Evolutionary conservation across 1,139 yeast genomes (phyloP).

Genomic region (Neolecta irregularis): DNA sequence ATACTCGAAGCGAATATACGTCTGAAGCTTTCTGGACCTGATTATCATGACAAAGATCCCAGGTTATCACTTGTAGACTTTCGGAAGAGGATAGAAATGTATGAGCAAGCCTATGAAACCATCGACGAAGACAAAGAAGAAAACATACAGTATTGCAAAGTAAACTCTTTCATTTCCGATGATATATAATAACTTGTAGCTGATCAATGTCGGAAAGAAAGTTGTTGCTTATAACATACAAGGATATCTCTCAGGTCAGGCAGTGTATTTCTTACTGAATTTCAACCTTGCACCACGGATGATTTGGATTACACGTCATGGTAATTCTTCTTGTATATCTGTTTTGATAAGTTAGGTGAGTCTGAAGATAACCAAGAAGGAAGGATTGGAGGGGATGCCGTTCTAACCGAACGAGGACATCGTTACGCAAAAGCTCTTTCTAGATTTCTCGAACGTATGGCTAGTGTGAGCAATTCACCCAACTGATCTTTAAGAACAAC

Average conservation of each 20-base stretch:
- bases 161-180: too few relatives aligned
- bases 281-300: conserved; percentile 83
- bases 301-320: conserved; percentile 84
- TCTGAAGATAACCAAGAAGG: conserved; percentile 72
- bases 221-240: conserved; percentile 82
- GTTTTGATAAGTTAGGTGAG: conserved; percentile 38
- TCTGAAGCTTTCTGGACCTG: conserved; percentile 84
- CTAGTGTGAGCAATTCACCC: too few relatives aligned
- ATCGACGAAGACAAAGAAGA: conserved; percentile 61
- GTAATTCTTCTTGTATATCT: not conserved
- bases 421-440: conserved; percentile 59
- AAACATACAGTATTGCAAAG: conserved; percentile 71
- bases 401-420: conserved; percentile 60
- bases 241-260: conserved; percentile 86
- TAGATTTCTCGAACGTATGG: conserved; percentile 42
- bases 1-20: conserved; percentile 71
- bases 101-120: conserved; percentile 81
- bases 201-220: conserved; percentile 86
- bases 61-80: conserved; percentile 67
- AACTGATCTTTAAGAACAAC: too few relatives aligned
- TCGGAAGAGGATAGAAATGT: conserved; percentile 62
- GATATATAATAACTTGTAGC: too few relatives aligned
- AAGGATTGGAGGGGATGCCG: conserved; percentile 83
- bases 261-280: conserved; percentile 75
- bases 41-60: conserved; percentile 75